Percentiles rank a stretch among this genome's conserved stretches.
Evolutionary conservation across 345 rosid species (phyloP).

Genomic region (Acer negundo): DNA sequence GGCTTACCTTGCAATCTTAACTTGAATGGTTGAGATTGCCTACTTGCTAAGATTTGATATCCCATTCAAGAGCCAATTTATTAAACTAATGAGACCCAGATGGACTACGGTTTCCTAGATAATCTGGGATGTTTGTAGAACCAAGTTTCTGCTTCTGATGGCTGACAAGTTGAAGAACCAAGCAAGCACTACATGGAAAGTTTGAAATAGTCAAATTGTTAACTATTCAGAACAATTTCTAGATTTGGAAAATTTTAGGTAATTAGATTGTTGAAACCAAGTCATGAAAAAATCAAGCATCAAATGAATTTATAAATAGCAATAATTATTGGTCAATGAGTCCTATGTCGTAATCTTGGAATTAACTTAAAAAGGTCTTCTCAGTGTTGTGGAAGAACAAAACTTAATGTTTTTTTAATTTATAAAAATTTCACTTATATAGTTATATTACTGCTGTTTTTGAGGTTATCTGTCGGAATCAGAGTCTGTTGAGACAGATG

Average conservation of each 20-base stretch:
- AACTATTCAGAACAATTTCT: background rate
- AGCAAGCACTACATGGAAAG: background rate
- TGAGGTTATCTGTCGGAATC: constrained; percentile 48
- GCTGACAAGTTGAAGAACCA: background rate
- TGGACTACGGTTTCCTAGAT: background rate
- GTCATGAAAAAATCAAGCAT: background rate
- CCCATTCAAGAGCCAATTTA: background rate
- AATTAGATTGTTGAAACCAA: background rate
- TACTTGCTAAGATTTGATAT: background rate
- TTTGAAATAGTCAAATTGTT: background rate
- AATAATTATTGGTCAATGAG: background rate
- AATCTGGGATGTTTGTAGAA: constrained; percentile 1
- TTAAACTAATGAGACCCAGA: constrained; percentile 14
- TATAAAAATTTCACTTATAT: background rate
- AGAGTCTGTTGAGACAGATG: constrained; percentile 45
- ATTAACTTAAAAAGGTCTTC: background rate
- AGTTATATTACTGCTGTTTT: constrained; percentile 15
- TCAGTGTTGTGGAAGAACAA: background rate
- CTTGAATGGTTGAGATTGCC: constrained; percentile 10
- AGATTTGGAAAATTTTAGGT: background rate
- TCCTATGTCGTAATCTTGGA: background rate
- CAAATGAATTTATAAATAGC: background rate
- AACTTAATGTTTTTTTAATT: background rate
- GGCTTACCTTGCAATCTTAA: background rate
- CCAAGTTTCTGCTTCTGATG: background rate